Conservation (phyloP, 345 rosid species). For the Lumnitzera racemosa region DNA sequence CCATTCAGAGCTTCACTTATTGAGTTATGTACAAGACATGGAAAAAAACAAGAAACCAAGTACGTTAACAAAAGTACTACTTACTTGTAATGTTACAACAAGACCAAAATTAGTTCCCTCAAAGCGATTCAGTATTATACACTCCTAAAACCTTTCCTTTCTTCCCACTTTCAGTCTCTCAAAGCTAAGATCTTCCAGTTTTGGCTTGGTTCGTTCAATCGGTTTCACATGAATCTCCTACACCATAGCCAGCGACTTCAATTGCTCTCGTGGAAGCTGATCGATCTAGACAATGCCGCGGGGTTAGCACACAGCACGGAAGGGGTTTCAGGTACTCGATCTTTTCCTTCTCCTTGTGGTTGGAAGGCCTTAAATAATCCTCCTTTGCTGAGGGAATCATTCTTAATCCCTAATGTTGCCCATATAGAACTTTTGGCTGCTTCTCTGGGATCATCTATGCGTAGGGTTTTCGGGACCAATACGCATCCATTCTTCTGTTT, state of each 20-base stretch:
- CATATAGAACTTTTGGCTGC: constrained; percentile 78
- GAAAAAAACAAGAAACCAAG: neutral
- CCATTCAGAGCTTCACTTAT: constrained; percentile 3
- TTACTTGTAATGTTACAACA: neutral
- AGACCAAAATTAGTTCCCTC: neutral
- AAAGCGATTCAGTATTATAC: neutral
- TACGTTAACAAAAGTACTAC: too few species aligned
- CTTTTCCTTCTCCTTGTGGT: constrained; percentile 38
- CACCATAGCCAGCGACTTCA: constrained; percentile 13
- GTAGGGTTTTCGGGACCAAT: constrained; percentile 59
- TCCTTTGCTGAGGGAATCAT: constrained; percentile 37
- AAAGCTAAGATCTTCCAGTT: neutral
- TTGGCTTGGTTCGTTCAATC: neutral
- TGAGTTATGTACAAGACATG: constrained; percentile 5
- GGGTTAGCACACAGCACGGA: constrained; percentile 57
- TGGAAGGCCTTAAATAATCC: constrained; percentile 57
- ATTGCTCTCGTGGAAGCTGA: constrained; percentile 56
- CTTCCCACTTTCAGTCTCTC: too few species aligned
- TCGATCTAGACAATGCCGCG: constrained; percentile 78
- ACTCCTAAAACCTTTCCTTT: neutral
- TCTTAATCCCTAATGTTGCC: constrained; percentile 60
- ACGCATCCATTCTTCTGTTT: constrained; percentile 45
- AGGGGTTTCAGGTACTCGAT: constrained; percentile 26
- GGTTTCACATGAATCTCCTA: neutral
- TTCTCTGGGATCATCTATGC: constrained; percentile 66